phyloP scores from a whole-genome alignment of 352 stramenopile genomes.

The Phytophthora crassamura region DNA sequence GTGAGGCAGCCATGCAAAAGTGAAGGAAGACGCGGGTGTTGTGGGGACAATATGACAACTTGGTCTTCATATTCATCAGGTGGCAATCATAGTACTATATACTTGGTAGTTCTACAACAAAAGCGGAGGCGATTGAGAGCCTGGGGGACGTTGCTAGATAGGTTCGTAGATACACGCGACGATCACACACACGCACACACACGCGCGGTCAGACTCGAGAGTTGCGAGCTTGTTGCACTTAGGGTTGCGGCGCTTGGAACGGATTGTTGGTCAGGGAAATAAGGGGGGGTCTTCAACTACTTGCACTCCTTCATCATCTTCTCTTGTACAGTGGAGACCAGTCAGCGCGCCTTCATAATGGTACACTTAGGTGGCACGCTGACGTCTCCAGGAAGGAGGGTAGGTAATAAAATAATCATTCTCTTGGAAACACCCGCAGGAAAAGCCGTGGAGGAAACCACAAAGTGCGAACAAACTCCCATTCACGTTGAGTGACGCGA shows the following conservation, averaged over 20 bases:
- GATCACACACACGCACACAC: conserved; percentile 27
- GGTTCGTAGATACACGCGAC: conserved; percentile 41
- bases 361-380: conserved; percentile 37
- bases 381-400: conserved; percentile 17
- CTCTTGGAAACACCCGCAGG: conserved; percentile 23
- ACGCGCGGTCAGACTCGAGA: conserved; percentile 1
- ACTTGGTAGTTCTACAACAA: conserved; percentile 65
- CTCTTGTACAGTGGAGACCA: conserved; percentile 39
- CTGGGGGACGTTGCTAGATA: conserved; percentile 24
- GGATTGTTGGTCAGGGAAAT: conserved; percentile 11
- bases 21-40: conserved; percentile 1
- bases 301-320: conserved; percentile 39
- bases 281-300: conserved; percentile 30
- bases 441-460: background rate
- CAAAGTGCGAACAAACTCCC: no score
- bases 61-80: conserved; percentile 42
- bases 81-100: conserved; percentile 52
- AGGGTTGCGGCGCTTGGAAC: conserved; percentile 16
- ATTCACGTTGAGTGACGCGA: background rate
- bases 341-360: conserved; percentile 39
- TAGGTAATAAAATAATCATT: conserved; percentile 38
- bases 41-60: conserved; percentile 35
- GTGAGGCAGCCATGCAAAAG: conserved; percentile 4
- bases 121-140: conserved; percentile 18
- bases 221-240: conserved; percentile 11